Conservation (phyloP, 768 basidiomycete genomes). For the Amylocystis lapponica region DNA sequence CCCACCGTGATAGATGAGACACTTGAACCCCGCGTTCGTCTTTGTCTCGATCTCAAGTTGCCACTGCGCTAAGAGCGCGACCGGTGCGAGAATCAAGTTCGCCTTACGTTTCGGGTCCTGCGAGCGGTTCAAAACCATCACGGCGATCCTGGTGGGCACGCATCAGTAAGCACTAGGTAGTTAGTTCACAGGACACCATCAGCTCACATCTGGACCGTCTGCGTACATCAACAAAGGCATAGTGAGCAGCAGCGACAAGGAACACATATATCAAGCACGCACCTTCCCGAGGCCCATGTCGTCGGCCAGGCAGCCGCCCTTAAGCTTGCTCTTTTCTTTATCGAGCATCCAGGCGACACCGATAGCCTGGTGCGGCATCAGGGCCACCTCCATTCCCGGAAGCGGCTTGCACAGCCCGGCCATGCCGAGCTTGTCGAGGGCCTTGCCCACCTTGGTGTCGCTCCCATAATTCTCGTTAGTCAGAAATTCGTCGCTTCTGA, state of each 20-base stretch:
- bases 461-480: conserved; percentile 55
- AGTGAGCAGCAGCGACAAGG: conserved; percentile 3
- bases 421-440: conserved; percentile 48
- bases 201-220: conserved; percentile 78
- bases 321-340: conserved; percentile 45
- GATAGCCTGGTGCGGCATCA: conserved; percentile 71
- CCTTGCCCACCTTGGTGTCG: conserved; percentile 52
- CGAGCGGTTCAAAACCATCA: conserved; percentile 65
- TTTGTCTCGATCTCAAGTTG: conserved; percentile 68
- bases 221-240: conserved; percentile 25
- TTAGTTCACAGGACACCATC: too few species aligned
- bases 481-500: conserved; percentile 44
- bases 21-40: conserved; percentile 54
- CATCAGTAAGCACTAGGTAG: too few species aligned
- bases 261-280: background rate
- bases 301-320: conserved; percentile 66
- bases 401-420: conserved; percentile 42
- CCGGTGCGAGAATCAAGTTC: conserved; percentile 72
- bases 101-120: conserved; percentile 41
- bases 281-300: conserved; percentile 60
- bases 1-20: conserved; percentile 68
- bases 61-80: conserved; percentile 54
- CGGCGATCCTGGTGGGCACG: too few species aligned
- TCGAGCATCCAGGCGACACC: conserved; percentile 79
- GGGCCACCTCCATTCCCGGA: conserved; percentile 62